These are phyloP conservation scores for Trichoderma atroviride DNA, from an alignment of 2,329 filamentous ascomycete genomes.

Conservation along the genomic window DNA sequence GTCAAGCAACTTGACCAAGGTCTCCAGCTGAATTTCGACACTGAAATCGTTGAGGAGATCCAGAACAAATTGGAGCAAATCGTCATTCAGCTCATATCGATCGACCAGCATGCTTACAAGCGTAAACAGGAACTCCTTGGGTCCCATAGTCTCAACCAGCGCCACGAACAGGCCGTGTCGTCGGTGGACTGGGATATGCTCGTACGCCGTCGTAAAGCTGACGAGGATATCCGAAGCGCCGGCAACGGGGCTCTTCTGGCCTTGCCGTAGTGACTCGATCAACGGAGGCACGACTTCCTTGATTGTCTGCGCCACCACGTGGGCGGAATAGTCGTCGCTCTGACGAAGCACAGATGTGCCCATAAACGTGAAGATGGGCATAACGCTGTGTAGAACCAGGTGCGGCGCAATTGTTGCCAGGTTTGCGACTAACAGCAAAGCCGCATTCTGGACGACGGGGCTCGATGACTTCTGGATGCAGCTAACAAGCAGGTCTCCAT, in stretches of 20 bases:
- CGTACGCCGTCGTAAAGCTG: constrained; percentile 94
- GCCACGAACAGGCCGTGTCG: constrained; percentile 82
- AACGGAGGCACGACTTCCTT: constrained; percentile 91
- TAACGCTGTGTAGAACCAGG: constrained; percentile 91
- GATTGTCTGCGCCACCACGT: constrained; percentile 94
- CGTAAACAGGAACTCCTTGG: constrained; percentile 84
- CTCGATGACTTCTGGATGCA: constrained; percentile 91
- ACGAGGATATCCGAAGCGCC: constrained; percentile 88
- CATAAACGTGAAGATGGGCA: constrained; percentile 99
- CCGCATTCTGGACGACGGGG: constrained; percentile 90
- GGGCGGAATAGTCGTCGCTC: constrained; percentile 94
- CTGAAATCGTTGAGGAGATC: constrained; percentile 74
- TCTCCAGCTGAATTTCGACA: constrained; percentile 74
- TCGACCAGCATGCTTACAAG: constrained; percentile 89
- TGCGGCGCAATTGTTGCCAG: constrained; percentile 87
- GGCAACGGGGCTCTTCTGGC: constrained; percentile 74
- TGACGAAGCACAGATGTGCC: constrained; percentile 87
- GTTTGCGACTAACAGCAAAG: constrained; percentile 82
- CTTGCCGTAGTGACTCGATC: constrained; percentile 80
- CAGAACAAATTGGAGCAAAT: constrained; percentile 72
- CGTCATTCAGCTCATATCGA: constrained; percentile 77
- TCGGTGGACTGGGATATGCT: constrained; percentile 89
- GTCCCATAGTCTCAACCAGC: constrained; percentile 80
- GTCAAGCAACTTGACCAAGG: constrained; percentile 75
- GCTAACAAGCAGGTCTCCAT: constrained; percentile 88